Conservation (phyloP, 768 basidiomycete species). For the Leccinum longicurvipes region DNA sequence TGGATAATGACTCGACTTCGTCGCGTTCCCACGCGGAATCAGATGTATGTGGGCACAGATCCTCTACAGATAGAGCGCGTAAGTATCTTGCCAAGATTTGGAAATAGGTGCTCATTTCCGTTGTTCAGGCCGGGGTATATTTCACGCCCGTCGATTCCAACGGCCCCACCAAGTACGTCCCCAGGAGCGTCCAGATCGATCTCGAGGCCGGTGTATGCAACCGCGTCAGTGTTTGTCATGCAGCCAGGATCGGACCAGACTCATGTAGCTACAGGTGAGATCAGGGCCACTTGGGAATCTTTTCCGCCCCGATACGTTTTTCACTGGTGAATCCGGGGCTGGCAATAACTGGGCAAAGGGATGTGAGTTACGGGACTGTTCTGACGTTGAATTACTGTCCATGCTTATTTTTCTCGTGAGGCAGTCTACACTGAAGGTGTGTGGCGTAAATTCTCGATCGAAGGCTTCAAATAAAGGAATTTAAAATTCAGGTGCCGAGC, state of each 20-base stretch:
- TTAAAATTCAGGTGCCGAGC: constrained; percentile 67
- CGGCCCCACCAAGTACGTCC: constrained; percentile 71
- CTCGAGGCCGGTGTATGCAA: constrained; percentile 86
- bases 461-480: not conserved
- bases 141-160: constrained; percentile 66
- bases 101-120: not conserved
- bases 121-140: constrained; percentile 68
- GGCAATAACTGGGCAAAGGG: constrained; percentile 98
- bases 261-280: constrained; percentile 46
- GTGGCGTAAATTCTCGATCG: constrained; percentile 1
- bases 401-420: constrained; percentile 21
- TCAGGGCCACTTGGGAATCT: constrained; percentile 68
- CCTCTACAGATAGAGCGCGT: constrained; percentile 73
- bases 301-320: constrained; percentile 85
- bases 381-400: constrained; percentile 1
- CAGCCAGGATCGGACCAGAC: not conserved
- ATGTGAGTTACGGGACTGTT: constrained; percentile 50
- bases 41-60: constrained; percentile 74
- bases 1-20: constrained; percentile 12
- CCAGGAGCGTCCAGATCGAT: constrained; percentile 87
- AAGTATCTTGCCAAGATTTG: constrained; percentile 20
- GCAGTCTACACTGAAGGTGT: constrained; percentile 86
- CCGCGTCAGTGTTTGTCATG: constrained; percentile 43
- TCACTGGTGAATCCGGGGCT: constrained; percentile 60
- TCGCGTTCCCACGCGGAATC: constrained; percentile 7